Percentiles rank a stretch among this genome's conserved stretches.
Conservation (phyloP, 2,329 filamentous ascomycete genomes). For the Talaromyces piceae region DNA sequence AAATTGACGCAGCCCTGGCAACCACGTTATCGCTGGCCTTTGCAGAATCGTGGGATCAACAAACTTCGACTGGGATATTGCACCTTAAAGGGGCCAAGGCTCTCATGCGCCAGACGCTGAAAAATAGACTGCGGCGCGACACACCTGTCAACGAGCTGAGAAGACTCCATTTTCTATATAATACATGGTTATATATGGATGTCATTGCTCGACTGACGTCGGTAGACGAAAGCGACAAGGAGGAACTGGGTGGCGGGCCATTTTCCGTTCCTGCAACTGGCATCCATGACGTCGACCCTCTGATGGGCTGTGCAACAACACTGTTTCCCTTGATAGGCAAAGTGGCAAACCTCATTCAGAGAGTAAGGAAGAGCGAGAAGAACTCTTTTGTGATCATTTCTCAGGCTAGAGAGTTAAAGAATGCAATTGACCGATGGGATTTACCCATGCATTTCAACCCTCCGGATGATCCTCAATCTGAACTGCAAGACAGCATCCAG, state of each 20-base stretch:
- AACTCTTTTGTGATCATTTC: slow-evolving; percentile 56
- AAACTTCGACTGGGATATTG: slow-evolving; percentile 61
- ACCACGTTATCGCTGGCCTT: slow-evolving; percentile 64
- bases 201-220: slow-evolving; percentile 63
- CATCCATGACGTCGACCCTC: slow-evolving; percentile 56
- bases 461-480: slow-evolving; percentile 57
- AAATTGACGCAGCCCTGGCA: slow-evolving; percentile 57
- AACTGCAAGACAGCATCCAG: slow-evolving; percentile 57
- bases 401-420: slow-evolving; percentile 55
- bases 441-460: slow-evolving; percentile 52
- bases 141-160: slow-evolving; percentile 42
- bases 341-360: slow-evolving; percentile 59
- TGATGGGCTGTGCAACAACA: slow-evolving; percentile 62
- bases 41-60: slow-evolving; percentile 63
- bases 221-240: slow-evolving; percentile 50
- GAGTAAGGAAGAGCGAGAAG: slow-evolving; percentile 47
- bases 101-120: slow-evolving; percentile 53
- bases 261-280: slow-evolving; percentile 37
- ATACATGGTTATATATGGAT: slow-evolving; percentile 67
- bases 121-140: slow-evolving; percentile 29
- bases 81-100: slow-evolving; percentile 62
- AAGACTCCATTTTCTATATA: slow-evolving; percentile 60
- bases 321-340: slow-evolving; percentile 62
- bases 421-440: slow-evolving; percentile 54
- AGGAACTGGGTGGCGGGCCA: slow-evolving; percentile 32